A percentile compares a stretch with the other conserved stretches of the same genome.
Evolutionary conservation across 192 early-diverging fungal genomes (phyloP).

Genomic region (Entrophospora sp.): DNA sequence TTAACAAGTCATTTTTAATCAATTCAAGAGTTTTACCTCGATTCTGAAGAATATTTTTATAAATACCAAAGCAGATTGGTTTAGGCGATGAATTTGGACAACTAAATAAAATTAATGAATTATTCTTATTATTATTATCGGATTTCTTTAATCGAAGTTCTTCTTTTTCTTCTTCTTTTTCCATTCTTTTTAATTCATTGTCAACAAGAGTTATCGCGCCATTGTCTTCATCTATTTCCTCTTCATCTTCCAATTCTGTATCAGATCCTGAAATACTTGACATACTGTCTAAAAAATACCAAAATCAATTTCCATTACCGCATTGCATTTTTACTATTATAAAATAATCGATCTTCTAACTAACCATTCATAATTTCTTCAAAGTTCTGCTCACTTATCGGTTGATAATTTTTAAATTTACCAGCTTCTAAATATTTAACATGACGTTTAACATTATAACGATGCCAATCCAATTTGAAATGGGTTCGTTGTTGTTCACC

Average conservation of each 20-base stretch:
- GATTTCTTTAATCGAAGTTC: too few relatives aligned
- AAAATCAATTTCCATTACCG: neutral
- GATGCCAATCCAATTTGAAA: slow-evolving; percentile 45
- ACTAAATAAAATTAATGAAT: slow-evolving; percentile 4
- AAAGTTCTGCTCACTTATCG: slow-evolving; percentile 39
- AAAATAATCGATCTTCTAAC: neutral
- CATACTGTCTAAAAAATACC: neutral
- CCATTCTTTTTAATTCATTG: slow-evolving; percentile 1
- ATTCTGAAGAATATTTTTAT: neutral
- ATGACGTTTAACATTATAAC: slow-evolving; percentile 47
- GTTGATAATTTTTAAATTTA: neutral
- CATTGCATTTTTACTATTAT: neutral
- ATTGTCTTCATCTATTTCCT: neutral
- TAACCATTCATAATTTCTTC: slow-evolving; percentile 43
- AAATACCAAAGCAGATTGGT: slow-evolving; percentile 15
- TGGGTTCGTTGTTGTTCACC: slow-evolving; percentile 43
- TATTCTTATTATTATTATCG: neutral
- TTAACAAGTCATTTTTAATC: too few relatives aligned
- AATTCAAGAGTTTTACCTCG: neutral
- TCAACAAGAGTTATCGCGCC: neutral
- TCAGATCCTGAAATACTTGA: slow-evolving; percentile 27
- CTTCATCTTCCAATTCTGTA: neutral
- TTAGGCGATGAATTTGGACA: slow-evolving; percentile 25
- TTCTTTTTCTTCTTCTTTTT: slow-evolving; percentile 20
- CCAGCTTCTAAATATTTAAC: slow-evolving; percentile 21